Evolutionary conservation across 768 basidiomycete species (phyloP).

Genomic region (Dacryopinax primogenitus): DNA sequence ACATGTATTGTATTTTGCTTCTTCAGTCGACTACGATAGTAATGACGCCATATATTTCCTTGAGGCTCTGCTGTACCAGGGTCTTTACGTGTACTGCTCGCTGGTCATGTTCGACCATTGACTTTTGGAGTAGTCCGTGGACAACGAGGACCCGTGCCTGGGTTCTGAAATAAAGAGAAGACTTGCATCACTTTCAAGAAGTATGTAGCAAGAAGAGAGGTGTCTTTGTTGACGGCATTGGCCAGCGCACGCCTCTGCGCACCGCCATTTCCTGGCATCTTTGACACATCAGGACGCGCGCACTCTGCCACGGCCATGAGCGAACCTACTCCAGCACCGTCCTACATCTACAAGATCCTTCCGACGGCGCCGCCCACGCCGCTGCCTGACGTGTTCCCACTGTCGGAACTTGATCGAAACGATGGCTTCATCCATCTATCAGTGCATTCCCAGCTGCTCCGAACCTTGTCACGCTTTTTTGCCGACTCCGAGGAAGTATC

Average conservation of each 20-base stretch:
- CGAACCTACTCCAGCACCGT: slow-evolving; percentile 16
- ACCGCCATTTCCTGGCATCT: neutral
- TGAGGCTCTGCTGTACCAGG: neutral
- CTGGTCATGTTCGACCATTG: neutral
- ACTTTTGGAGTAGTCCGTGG: neutral
- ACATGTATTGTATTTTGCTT: slow-evolving; percentile 10
- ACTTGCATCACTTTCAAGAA: neutral
- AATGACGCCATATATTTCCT: neutral
- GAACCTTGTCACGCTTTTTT: slow-evolving; percentile 34
- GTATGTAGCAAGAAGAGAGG: neutral
- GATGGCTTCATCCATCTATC: slow-evolving; percentile 42
- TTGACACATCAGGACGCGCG: slow-evolving; percentile 3
- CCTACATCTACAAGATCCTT: slow-evolving; percentile 32
- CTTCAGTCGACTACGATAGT: neutral
- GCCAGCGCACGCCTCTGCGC: neutral
- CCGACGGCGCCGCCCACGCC: slow-evolving; percentile 26
- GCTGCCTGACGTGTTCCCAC: slow-evolving; percentile 29
- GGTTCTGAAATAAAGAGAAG: neutral
- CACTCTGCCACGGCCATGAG: neutral
- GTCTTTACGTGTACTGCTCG: neutral
- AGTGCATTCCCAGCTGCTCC: slow-evolving; percentile 28
- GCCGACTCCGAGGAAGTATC: slow-evolving; percentile 10
- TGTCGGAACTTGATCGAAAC: slow-evolving; percentile 31
- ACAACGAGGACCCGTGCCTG: slow-evolving; percentile 9
- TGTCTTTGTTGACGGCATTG: neutral